Conservation (phyloP, 2,329 filamentous ascomycete species). For the Diaporthe citrichinensis region DNA sequence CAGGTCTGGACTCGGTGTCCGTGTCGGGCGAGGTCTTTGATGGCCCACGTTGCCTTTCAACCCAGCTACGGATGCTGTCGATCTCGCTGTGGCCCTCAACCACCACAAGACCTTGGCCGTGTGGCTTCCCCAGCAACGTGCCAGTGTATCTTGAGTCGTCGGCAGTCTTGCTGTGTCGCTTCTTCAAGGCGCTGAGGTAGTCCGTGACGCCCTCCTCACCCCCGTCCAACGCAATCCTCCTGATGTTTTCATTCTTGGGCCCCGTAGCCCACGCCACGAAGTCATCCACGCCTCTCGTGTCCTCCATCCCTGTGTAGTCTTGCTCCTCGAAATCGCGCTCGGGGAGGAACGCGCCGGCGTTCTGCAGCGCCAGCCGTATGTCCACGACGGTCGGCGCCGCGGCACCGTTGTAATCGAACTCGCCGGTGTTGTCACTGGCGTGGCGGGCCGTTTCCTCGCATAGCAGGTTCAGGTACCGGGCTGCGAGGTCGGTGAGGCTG, state of each 20-base stretch:
- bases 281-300: constrained; percentile 81
- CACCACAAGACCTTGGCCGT: constrained; percentile 78
- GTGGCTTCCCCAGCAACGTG: constrained; percentile 82
- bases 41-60: constrained; percentile 54
- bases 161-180: constrained; percentile 90
- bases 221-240: constrained; percentile 82
- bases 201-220: constrained; percentile 73
- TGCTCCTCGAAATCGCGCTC: constrained; percentile 78
- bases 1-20: constrained; percentile 58
- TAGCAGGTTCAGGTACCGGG: constrained; percentile 83
- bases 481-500: constrained; percentile 87
- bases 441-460: constrained; percentile 80
- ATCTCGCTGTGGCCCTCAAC: constrained; percentile 81
- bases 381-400: constrained; percentile 79
- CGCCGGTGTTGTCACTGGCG: constrained; percentile 76
- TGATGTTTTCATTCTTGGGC: constrained; percentile 82
- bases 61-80: constrained; percentile 78
- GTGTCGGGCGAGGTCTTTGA: constrained; percentile 43
- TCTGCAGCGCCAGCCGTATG: constrained; percentile 87
- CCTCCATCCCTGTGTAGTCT: constrained; percentile 78
- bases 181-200: constrained; percentile 84
- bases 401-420: constrained; percentile 69
- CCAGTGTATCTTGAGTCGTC: constrained; percentile 90
- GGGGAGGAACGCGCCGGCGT: constrained; percentile 81
- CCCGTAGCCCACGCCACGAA: constrained; percentile 87